These are phyloP conservation scores for Cinnamomum chago DNA, from an alignment of 164 flowering plant species.

Conservation along the genomic window DNA sequence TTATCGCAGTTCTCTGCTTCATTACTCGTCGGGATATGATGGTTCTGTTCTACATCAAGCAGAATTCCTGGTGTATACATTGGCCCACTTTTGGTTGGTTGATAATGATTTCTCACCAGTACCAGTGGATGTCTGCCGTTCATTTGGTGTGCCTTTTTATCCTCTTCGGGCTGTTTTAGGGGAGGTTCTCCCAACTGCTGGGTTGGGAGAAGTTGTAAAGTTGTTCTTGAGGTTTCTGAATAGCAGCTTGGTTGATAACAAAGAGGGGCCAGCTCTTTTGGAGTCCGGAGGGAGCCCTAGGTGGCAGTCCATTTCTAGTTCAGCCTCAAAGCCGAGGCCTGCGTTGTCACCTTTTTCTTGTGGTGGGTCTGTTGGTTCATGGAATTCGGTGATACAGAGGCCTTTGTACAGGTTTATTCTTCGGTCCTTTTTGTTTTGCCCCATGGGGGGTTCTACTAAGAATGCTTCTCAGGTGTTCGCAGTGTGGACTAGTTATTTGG, in stretches of 20 bases:
- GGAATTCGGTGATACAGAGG: slow-evolving; percentile 66
- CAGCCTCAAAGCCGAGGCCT: slow-evolving; percentile 31
- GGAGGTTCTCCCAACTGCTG: slow-evolving; percentile 65
- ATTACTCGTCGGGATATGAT: slow-evolving; percentile 44
- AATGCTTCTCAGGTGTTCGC: slow-evolving; percentile 61
- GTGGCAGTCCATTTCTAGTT: slow-evolving; percentile 27
- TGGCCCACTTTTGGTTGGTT: slow-evolving; percentile 71
- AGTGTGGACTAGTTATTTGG: slow-evolving; percentile 65
- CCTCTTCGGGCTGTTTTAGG: slow-evolving; percentile 46
- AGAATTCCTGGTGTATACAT: slow-evolving; percentile 58
- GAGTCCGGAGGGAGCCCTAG: slow-evolving; percentile 31
- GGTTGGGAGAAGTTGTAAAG: slow-evolving; percentile 64
- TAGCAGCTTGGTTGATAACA: slow-evolving; percentile 22
- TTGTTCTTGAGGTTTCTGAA: slow-evolving; percentile 66
- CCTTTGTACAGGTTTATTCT: slow-evolving; percentile 73
- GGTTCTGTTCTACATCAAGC: slow-evolving; percentile 33
- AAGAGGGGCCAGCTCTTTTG: slow-evolving; percentile 23
- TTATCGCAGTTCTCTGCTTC: slow-evolving; percentile 63
- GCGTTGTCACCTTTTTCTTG: slow-evolving; percentile 10
- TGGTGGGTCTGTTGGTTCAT: slow-evolving; percentile 31
- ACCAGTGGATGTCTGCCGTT: slow-evolving; percentile 36
- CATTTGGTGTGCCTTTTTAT: slow-evolving; percentile 38
- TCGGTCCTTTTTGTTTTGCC: slow-evolving; percentile 75
- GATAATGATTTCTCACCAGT: slow-evolving; percentile 85
- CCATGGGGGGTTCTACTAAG: slow-evolving; percentile 58